Conservation (phyloP, 805 yeast species). For the Ogataea haglerorum region DNA sequence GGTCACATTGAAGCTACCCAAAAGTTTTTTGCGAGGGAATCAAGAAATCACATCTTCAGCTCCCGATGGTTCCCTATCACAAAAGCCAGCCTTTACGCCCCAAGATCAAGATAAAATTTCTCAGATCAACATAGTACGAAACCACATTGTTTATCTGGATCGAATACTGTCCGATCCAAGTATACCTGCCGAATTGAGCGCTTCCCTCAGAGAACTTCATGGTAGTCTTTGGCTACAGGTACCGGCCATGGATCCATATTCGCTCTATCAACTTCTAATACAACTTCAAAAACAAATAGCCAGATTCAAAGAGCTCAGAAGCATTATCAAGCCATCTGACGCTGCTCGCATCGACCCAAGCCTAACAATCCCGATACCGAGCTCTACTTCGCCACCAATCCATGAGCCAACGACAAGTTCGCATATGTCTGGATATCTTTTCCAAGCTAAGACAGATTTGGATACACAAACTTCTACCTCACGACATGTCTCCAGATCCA, state of each 20-base stretch:
- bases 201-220: conserved; percentile 8
- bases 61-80: no score
- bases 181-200: conserved; percentile 10
- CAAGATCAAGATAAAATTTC: no score
- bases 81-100: no score
- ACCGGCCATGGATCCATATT: conserved; percentile 10
- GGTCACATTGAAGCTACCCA: conserved; percentile 14
- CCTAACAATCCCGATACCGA: not conserved
- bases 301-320: conserved; percentile 6
- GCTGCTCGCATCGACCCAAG: not conserved
- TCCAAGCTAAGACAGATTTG: not conserved
- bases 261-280: conserved; percentile 9
- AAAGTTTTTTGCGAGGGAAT: no score
- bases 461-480: not conserved
- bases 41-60: no score
- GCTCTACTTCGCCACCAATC: no score
- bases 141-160: conserved; percentile 6
- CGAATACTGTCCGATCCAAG: conserved; percentile 11
- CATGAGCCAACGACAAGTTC: no score
- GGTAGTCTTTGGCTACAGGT: conserved; percentile 12
- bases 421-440: not conserved
- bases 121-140: conserved; percentile 7
- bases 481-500: not conserved
- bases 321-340: conserved; percentile 1
- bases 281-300: conserved; percentile 13